These are phyloP conservation scores for Secale cereale DNA, from an alignment of 176 grass and related monocot genomes.

Conservation along the genomic window DNA sequence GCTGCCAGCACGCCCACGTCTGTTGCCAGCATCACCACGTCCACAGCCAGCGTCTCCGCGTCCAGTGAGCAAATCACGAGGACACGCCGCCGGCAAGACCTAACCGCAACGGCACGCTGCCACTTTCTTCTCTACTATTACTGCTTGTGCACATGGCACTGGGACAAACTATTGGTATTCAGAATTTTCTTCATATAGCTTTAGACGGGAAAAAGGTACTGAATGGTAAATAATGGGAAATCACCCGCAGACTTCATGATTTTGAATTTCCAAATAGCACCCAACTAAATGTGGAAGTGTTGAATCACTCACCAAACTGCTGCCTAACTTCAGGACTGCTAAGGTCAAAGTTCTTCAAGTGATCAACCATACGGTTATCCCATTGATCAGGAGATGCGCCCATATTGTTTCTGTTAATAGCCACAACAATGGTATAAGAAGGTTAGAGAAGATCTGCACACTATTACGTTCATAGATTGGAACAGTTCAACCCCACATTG, in stretches of 20 bases:
- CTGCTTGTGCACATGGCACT: too few species aligned
- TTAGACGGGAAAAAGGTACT: not conserved
- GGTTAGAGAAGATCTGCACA: not conserved
- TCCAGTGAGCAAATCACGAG: too few species aligned
- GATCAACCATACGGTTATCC: conserved; percentile 82
- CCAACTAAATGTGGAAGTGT: not conserved
- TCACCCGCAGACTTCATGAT: not conserved
- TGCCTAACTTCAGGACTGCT: conserved; percentile 90
- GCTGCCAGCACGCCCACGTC: too few species aligned
- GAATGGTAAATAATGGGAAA: not conserved
- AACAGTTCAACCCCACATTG: conserved; percentile 12
- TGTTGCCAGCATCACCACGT: too few species aligned
- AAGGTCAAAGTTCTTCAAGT: conserved; percentile 96
- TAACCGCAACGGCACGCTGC: too few species aligned
- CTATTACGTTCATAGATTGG: not conserved
- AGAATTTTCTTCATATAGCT: not conserved
- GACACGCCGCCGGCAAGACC: too few species aligned
- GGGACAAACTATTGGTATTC: not conserved
- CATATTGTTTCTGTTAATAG: conserved; percentile 83
- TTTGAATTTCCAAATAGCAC: conserved; percentile 10
- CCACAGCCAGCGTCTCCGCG: too few species aligned
- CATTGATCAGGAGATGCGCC: conserved; percentile 76
- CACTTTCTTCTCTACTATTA: too few species aligned
- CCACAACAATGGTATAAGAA: conserved; percentile 6
- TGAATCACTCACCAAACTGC: conserved; percentile 85